Base-by-base conservation (phyloP, 768 basidiomycete species). In the Lanmaoa rubissima region DNA sequence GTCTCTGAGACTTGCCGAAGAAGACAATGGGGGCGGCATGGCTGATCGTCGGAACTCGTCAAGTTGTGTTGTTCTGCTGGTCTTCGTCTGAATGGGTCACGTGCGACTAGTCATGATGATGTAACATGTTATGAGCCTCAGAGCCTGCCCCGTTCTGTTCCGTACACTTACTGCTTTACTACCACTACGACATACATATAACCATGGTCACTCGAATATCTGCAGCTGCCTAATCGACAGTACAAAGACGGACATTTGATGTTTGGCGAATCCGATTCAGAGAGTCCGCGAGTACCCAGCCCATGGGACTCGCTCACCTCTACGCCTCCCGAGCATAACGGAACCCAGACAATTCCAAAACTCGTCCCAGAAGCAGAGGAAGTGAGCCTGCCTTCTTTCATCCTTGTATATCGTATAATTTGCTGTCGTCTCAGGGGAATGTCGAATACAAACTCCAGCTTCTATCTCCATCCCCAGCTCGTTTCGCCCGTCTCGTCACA, bases 381-480 rank as follows among this genome's bases (percentile, higher is more conserved):
- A 74, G 82, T 79, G 51, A 8, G 75, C 52, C 21, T 8, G 5
- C 4, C 28, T 8, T 21, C 42, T 39, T 40, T 4, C 13, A 17
- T 36, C 40, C 21, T 24, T 24, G 16, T n/a, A 7, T 31, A 3
- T 35, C 48, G 35, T 19, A n/a, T 32, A 13, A n/a, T 53, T 35
- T 11, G 1, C 31, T 7, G 9, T 32, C 21, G 9, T 41, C 26
- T 21, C 77, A 89, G 73, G 94, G 94, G 10, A 94, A 94, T 65
- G 85, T 97, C 57, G 94, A 97, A 73, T 97, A 97, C 78, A 97
- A 97, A 73, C 82, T 96, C 35, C 92, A 94, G 69, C 85, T 96
- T 21, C 81, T 94, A 40, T 78, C 85, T 48, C 92, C 94, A 0
- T 79, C 89, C 14, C 82, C 84, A 0, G 79, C 84, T 5, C 90